phyloP scores from a whole-genome alignment of 805 yeast genomes.

The baker's yeast (Saccharomyces cerevisiae) region DNA sequence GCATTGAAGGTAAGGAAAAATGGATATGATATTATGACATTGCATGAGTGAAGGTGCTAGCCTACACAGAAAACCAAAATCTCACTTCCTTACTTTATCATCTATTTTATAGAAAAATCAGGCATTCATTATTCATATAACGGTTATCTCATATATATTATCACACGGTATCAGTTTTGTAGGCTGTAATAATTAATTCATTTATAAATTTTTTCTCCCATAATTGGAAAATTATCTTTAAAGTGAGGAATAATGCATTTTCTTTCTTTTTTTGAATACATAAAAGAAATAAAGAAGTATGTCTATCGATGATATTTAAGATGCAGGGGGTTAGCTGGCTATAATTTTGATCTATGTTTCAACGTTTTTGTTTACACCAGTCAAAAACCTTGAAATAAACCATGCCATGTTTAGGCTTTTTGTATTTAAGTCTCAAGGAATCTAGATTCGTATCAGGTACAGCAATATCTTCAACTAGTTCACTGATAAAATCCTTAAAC shows the following conservation, averaged over 20 bases:
- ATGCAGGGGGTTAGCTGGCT: background rate
- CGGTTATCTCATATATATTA: background rate
- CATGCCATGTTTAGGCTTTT: constrained; percentile 15
- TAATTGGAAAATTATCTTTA: background rate
- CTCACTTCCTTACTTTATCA: background rate
- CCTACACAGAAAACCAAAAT: background rate
- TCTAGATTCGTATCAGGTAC: constrained; percentile 25
- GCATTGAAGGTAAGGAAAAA: constrained; percentile 43
- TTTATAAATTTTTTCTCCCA: background rate
- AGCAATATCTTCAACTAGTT: constrained; percentile 24
- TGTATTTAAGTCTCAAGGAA: constrained; percentile 20
- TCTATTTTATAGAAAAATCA: background rate
- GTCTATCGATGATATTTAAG: background rate
- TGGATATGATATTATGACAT: constrained; percentile 26
- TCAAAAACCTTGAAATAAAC: constrained; percentile 11
- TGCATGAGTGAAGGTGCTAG: constrained; percentile 15
- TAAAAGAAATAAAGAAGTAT: background rate
- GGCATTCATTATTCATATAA: background rate
- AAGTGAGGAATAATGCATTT: background rate
- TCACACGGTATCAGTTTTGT: background rate
- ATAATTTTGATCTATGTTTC: background rate
- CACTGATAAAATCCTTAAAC: constrained; percentile 15
- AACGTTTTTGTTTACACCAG: constrained; percentile 11
- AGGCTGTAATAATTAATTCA: background rate
- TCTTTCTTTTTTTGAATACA: background rate